Base-by-base conservation (phyloP, 2,329 filamentous ascomycete species). In the Cladosporium sp. region DNA sequence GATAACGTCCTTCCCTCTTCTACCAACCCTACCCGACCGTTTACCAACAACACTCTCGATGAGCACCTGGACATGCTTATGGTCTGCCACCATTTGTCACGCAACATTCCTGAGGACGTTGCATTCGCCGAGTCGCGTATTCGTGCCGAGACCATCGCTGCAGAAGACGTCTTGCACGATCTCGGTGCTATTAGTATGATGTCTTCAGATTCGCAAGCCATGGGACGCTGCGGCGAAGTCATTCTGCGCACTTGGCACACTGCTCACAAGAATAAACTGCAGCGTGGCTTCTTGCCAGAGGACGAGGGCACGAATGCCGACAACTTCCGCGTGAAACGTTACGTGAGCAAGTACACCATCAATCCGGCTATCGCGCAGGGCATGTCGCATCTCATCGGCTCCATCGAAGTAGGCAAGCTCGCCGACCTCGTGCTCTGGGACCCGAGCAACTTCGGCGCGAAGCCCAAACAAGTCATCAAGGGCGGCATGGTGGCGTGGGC, bases 51-150 rank as follows among this genome's bases (percentile, higher is more conserved):
- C 77, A 97, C 93, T 0, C 82, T 97, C 0, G 93, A 97, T 69
- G 93, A 97, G 74, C 93, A 97, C 75, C 83, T 97, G 13, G 93
- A 97, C 76, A 97, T 97, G 93, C 78, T 97, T 47, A 97, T 97
- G 93, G 91, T 96, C 36, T 97, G 93, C 78, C 93, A 97, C 73
- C 93, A 97, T 70, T 79, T 97, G 9, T 91, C 87, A 53, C 90
- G 90, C 73, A 87, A 96, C 74, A 97, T 97, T 59, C 90, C 92
- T 58, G 93, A 97, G 76, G 93, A 97, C 71, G 88, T 97, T 13
- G 91, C 92, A 1, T 97, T 97, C 68, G 93, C 93, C 48, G 93
- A 97, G 76, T 91, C 86, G 35, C 90, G 93, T 37, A 97, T 97
- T 74, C 89, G 93, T 58, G 90, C 91, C 63, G 92, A 97, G 77